These are phyloP conservation scores for Pythium oligandrum DNA, from an alignment of 352 stramenopile genomes.

Conservation along the genomic window DNA sequence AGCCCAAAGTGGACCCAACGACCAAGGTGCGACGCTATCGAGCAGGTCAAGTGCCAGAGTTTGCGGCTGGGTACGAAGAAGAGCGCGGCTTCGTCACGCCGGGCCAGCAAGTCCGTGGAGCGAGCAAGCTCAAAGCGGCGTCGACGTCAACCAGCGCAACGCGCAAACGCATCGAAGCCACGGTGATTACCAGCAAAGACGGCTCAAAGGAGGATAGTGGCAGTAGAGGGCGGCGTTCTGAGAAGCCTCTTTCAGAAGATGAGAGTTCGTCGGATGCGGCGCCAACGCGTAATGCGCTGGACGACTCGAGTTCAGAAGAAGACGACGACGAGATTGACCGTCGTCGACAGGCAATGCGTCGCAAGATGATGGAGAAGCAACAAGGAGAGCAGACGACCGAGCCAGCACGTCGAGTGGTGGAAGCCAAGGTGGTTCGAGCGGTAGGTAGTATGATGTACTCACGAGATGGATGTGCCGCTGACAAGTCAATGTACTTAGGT, in stretches of 20 bases:
- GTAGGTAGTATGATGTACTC: constrained; percentile 1
- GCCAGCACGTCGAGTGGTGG: constrained; percentile 10
- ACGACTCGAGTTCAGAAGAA: constrained; percentile 75
- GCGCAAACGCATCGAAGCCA: constrained; percentile 54
- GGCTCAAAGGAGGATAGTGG: background rate
- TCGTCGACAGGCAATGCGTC: constrained; percentile 54
- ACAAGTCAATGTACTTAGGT: too few relatives aligned
- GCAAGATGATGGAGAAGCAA: constrained; percentile 43
- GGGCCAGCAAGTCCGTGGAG: constrained; percentile 52
- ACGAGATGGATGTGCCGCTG: too few relatives aligned
- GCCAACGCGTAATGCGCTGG: constrained; percentile 33
- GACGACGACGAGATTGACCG: constrained; percentile 70
- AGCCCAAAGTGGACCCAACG: constrained; percentile 76
- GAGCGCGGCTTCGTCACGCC: constrained; percentile 74
- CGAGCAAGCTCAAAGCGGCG: background rate
- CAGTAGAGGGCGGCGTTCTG: too few relatives aligned
- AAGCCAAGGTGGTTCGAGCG: constrained; percentile 19
- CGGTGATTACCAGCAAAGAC: constrained; percentile 33
- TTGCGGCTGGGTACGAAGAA: constrained; percentile 69
- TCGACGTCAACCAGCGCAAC: constrained; percentile 4
- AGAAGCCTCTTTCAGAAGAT: background rate
- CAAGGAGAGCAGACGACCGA: constrained; percentile 11
- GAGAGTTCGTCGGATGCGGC: background rate
- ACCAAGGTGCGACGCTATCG: constrained; percentile 83
- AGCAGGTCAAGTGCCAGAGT: constrained; percentile 74